Evolutionary conservation across 495 filamentous ascomycete species (phyloP).

Genomic region (Penicillium riverlandense): DNA sequence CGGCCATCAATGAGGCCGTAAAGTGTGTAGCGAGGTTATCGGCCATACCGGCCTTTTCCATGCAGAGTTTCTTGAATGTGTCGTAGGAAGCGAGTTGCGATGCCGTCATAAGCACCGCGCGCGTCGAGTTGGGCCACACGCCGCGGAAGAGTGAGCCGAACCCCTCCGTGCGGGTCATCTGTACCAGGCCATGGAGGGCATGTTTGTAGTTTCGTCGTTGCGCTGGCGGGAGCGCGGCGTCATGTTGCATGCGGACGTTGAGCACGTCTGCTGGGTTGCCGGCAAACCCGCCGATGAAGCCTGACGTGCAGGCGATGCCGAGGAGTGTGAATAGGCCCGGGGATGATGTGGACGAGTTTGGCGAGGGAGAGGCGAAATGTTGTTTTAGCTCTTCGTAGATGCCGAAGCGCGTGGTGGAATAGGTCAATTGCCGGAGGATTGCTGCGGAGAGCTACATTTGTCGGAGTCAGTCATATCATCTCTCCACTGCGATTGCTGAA

Average conservation of each 20-base stretch:
- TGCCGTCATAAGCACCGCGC: conserved; percentile 91
- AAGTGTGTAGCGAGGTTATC: conserved; percentile 85
- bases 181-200: conserved; percentile 76
- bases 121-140: conserved; percentile 82
- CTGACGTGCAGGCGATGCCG: conserved; percentile 72
- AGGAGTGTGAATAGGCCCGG: conserved; percentile 65
- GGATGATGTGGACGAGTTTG: conserved; percentile 28
- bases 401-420: conserved; percentile 88
- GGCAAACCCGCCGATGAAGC: conserved; percentile 80
- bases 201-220: conserved; percentile 83
- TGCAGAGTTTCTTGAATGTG: conserved; percentile 73
- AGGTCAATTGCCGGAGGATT: conserved; percentile 83
- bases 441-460: conserved; percentile 71
- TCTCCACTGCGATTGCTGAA: conserved; percentile 4
- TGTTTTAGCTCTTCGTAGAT: conserved; percentile 90
- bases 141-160: conserved; percentile 69
- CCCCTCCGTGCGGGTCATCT: conserved; percentile 80
- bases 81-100: conserved; percentile 89
- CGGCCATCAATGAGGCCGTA: conserved; percentile 74
- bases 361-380: conserved; percentile 38
- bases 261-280: conserved; percentile 94
- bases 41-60: conserved; percentile 57
- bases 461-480: neutral
- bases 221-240: conserved; percentile 66
- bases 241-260: conserved; percentile 98